Percentiles rank a stretch among this genome's conserved stretches.
Conservation (phyloP, 148 eudicot species). For the Fagopyrum esculentum region DNA sequence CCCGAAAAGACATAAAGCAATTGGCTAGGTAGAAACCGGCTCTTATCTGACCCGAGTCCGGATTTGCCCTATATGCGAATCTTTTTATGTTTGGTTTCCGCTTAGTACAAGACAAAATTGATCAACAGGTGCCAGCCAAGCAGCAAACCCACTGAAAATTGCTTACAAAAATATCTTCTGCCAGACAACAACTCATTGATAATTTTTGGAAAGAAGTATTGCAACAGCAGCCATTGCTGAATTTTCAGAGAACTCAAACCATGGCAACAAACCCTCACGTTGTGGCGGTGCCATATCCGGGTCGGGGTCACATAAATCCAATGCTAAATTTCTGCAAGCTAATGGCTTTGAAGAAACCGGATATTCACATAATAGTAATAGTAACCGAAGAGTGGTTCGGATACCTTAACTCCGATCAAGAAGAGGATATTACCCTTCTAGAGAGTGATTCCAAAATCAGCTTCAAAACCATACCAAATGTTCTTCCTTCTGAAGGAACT, state of each 20-base stretch:
- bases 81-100: too few relatives aligned
- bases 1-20: too few relatives aligned
- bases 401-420: slow-evolving; percentile 3
- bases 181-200: neutral
- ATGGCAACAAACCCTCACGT: slow-evolving; percentile 13
- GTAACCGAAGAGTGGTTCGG: slow-evolving; percentile 28
- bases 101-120: neutral
- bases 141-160: too few relatives aligned
- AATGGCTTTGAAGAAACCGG: neutral
- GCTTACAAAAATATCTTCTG: too few relatives aligned
- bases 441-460: slow-evolving; percentile 12
- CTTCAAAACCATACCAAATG: slow-evolving; percentile 23
- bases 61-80: too few relatives aligned
- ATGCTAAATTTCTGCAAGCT: slow-evolving; percentile 24
- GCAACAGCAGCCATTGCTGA: neutral
- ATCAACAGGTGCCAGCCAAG: neutral
- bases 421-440: too few relatives aligned
- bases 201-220: too few relatives aligned
- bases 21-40: too few relatives aligned
- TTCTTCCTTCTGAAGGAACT: slow-evolving; percentile 24
- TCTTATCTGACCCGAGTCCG: neutral
- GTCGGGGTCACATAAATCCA: slow-evolving; percentile 31
- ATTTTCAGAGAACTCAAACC: neutral
- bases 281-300: slow-evolving; percentile 29
- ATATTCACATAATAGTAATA: slow-evolving; percentile 12